Conservation (phyloP, 495 filamentous ascomycete species). For the Friedmanniomyces endolithicus region DNA sequence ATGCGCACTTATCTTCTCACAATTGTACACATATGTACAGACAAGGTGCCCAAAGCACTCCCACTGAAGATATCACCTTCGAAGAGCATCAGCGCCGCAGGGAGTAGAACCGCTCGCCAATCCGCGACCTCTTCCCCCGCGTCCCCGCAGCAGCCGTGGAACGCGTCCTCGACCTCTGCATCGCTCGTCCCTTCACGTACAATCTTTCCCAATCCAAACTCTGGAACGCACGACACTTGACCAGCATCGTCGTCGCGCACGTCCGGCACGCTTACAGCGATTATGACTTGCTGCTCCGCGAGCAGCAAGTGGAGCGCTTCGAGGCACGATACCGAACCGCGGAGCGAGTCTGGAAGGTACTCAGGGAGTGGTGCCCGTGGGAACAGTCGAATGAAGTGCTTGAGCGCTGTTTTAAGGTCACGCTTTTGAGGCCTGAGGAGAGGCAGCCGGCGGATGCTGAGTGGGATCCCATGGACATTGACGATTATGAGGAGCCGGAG, state of each 20-base stretch:
- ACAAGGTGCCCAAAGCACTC: neutral
- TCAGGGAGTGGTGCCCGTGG: constrained; percentile 22
- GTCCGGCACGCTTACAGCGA: constrained; percentile 73
- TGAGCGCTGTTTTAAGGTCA: constrained; percentile 14
- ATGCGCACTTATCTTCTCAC: neutral
- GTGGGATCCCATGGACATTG: constrained; percentile 22
- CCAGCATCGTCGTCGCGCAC: constrained; percentile 45
- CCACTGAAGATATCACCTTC: constrained; percentile 2
- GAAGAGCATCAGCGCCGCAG: constrained; percentile 5
- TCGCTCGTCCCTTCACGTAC: constrained; percentile 16
- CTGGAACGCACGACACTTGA: constrained; percentile 14
- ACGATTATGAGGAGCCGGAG: constrained; percentile 11
- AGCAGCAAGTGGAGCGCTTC: constrained; percentile 39
- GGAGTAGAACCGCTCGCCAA: constrained; percentile 19
- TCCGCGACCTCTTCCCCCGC: constrained; percentile 18
- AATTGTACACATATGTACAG: neutral
- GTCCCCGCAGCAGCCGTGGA: constrained; percentile 15
- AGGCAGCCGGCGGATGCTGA: constrained; percentile 1
- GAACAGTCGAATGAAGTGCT: constrained; percentile 16
- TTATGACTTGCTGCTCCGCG: constrained; percentile 65
- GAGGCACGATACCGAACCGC: constrained; percentile 44
- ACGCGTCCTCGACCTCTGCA: constrained; percentile 15
- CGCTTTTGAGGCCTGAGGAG: constrained; percentile 17
- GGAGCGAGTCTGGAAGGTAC: constrained; percentile 15
- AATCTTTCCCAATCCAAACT: constrained; percentile 15